Evolutionary conservation across 2,329 filamentous ascomycete genomes (phyloP).

Genomic region (Elsinoe fawcettii): DNA sequence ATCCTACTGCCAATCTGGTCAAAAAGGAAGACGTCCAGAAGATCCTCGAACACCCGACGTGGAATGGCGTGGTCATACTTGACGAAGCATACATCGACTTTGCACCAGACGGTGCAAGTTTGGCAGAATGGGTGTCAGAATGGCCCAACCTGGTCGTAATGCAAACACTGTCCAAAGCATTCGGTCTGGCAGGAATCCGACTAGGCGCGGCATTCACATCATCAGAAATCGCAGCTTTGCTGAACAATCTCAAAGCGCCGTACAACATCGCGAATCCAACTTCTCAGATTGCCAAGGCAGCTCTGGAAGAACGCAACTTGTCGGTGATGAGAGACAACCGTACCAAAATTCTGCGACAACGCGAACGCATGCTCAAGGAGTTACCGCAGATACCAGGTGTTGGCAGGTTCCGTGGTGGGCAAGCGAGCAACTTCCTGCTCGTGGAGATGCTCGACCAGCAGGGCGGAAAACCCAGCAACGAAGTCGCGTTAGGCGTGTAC

Average conservation of each 20-base stretch:
- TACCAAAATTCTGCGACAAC: slow-evolving; percentile 63
- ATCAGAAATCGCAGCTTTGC: slow-evolving; percentile 63
- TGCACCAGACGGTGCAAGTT: slow-evolving; percentile 65
- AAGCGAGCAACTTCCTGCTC: slow-evolving; percentile 79
- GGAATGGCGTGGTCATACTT: slow-evolving; percentile 89
- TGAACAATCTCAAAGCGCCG: slow-evolving; percentile 91
- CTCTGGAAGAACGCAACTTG: slow-evolving; percentile 60
- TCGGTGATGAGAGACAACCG: slow-evolving; percentile 64
- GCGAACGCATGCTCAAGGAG: slow-evolving; percentile 65
- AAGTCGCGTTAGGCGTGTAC: slow-evolving; percentile 70
- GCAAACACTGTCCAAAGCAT: slow-evolving; percentile 98
- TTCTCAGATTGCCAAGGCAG: slow-evolving; percentile 67
- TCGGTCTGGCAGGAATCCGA: slow-evolving; percentile 88
- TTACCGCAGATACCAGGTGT: slow-evolving; percentile 70
- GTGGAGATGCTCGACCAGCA: slow-evolving; percentile 71
- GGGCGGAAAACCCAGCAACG: slow-evolving; percentile 69
- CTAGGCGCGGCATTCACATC: slow-evolving; percentile 79
- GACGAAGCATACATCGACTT: slow-evolving; percentile 99
- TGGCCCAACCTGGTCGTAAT: slow-evolving; percentile 95
- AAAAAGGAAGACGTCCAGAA: slow-evolving; percentile 64
- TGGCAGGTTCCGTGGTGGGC: slow-evolving; percentile 72
- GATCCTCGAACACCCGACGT: slow-evolving; percentile 76
- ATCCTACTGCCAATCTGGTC: slow-evolving; percentile 78
- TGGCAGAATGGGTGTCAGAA: slow-evolving; percentile 85
- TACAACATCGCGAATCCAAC: slow-evolving; percentile 93